Base-by-base conservation (phyloP, 495 filamentous ascomycete species). In the Penicillium robsamsonii region DNA sequence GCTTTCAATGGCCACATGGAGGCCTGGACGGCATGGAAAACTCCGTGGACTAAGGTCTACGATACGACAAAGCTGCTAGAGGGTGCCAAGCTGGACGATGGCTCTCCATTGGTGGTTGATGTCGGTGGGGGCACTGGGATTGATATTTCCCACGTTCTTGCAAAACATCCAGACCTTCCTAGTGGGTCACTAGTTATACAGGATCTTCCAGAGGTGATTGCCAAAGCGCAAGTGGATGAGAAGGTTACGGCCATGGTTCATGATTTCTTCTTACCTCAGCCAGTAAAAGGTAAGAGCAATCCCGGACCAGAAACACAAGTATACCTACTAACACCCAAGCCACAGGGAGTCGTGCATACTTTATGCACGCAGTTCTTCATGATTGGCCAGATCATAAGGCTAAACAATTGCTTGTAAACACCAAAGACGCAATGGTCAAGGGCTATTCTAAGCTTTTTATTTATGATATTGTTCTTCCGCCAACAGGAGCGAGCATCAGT, bases 111-210 rank as follows among this genome's bases (percentile, higher is more conserved):
- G 6, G 71, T 79, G 38, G 77, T 84, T 27, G 76, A 84, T 56
- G 61, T 83, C 8, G 81, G 79, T 38, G 79, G 81, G 27, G 68
- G 75, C 6, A 70, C 74, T 4, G 80, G 81, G 1, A 76, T 82
- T 25, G 75, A 82, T 30, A 70, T 73, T 27, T 62, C 63, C 15
- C 69, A 68, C 11, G 74, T 82, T 45, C 68, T 70, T 42, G 59
- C 64, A 17, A 71, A 67, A 24, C 69, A 69, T 37, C 79, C 76
- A 0, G 45, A 76, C 8, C 56, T 70, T 20, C 40, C 57, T 70
- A 1, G 58, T 57, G 35, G 77, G 58, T 20, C 71, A 53, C 17
- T 85, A 11, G 58, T 85, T 9, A 53, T 83, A 3, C 79, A 85
- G 55, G 83, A 86, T 57, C 69, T 78, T 1, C 68, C 75, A 2